Base-by-base conservation (phyloP, 805 yeast genomes). In the Wickerhamomyces silvicola region DNA sequence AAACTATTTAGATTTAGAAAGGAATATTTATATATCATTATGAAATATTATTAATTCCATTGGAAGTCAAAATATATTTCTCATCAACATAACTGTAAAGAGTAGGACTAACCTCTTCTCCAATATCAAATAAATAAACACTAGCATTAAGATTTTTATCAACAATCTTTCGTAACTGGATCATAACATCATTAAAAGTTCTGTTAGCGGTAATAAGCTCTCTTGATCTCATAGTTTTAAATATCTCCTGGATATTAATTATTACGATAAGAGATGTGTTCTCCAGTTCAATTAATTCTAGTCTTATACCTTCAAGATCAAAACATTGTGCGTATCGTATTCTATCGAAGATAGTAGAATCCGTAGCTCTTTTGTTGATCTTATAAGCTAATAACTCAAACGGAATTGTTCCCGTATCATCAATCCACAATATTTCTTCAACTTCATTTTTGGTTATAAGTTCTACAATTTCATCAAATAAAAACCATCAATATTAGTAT, bases 291-390 rank as follows among this genome's bases (percentile, higher is more conserved):
- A 18, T 11, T 5, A 26, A 26, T 6, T 8, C 11, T 11, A 18
- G 28, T 4, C 18, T 15, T 6, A 26, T 18, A n/a, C 28, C 28
- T 9, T 18, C 22, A 9, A 26, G 28, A 26, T 26, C 28, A 18
- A 26, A 26, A 16, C 28, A 26, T 18, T 26, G 28, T 17, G 28
- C 11, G 10, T 26, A 26, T 6, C n/a, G 15, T 13, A 25, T 20
- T 25, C 27, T 5, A 6, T 25, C 19, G 12, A 25, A 10, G 19
- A 7, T 19, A 27, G 17, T n/a, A n/a, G n/a, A n/a, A n/a, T n/a
- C n/a, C n/a, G n/a, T n/a, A n/a, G n/a, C n/a, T n/a, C n/a, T n/a
- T n/a, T n/a, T n/a, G n/a, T n/a, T n/a, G n/a, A n/a, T n/a, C 18
- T 23, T 30, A 11, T 22, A 11, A 5, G 5, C 24, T 5, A 28